Base-by-base conservation (phyloP, 2,329 filamentous ascomycete species). In the Zymoseptoria tritici region DNA sequence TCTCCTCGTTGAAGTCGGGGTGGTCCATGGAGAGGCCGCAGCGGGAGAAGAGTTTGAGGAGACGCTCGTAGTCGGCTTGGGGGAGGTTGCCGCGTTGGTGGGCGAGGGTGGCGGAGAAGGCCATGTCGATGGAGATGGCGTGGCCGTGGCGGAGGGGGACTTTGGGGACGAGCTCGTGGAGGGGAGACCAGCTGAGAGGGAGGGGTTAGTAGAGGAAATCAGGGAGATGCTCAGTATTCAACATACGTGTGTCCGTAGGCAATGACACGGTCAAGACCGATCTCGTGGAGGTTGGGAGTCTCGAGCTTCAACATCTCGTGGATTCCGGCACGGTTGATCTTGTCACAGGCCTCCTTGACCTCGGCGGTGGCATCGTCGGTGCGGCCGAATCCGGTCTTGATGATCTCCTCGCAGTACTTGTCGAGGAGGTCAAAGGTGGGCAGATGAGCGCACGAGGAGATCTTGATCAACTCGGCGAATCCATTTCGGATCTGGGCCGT, bases 121-220 rank as follows among this genome's bases (percentile, higher is more conserved):
- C 87, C 87, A 90, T 90, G 71, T 89, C 87, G 62, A 89, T 87
- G 2, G 84, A 87, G 66, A 90, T 89, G 64, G 87, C 87, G 69
- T 90, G 87, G 3, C 87, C 87, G 70, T 90, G 87, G 50, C 86
- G 83, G 51, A 89, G 80, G 0, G 86, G 86, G 0, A 85, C 84
- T 55, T 86, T 81, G 0, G 87, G 86, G 0, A 87, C 79, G 9
- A 90, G 80, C 73, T 90, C 87, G 69, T 89, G 85, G 5, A 89
- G 78, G 20, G 86, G 87, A 3, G 85, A 89, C 86, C 87, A 89
- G 6, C 81, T 84, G 21, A 51, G 9, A 24, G 2, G 16, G 16
- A 8, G 8, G 8, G 50, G 58, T 67, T 42, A 57, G 50, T 36
- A 11, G 16, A 67, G 55, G 51, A 22, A 54, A 22, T 56, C 31